Base-by-base conservation (phyloP, 176 grass and related monocot species). In the Triticum dicoccoides region DNA sequence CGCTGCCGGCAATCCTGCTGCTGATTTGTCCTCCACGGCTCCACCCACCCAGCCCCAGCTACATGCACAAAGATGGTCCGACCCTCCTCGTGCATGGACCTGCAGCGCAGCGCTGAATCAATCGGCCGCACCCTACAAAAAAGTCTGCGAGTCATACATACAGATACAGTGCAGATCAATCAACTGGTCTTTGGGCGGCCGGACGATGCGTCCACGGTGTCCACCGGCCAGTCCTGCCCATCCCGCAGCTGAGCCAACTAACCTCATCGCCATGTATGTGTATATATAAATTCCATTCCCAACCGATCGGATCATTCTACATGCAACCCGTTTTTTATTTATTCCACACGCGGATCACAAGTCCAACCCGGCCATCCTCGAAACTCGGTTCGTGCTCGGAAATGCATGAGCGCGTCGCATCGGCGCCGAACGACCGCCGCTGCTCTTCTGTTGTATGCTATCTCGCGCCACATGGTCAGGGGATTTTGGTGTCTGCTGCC, bases 21-120 rank as follows among this genome's bases (percentile, higher is more conserved):
- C 71, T 74, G 71, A 74, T 74, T 74, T 74, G 71, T 47, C 71
- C 39, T 74, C 71, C 71, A 74, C 70, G 49, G 49, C 49, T 52
- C 39, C 35, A 72, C 71, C n/a, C 71, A 59, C 54, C 54, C 15
- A 20, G 52, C 52, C 17, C 13, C 10, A 42, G 37, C 20, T 45
- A 73, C 39, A 45, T 44, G 70, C 38, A 44, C 69, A 14, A 11
- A 73, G 38, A 47, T 3, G 39, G 24, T 47, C 71, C 39, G 39
- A 75, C 44, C 72, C 72, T 47, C n/a, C 14, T 73, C 69, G 30
- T 30, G 65, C 65, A 73, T 73, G 37, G 20, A 23, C 69, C 69
- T 23, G 37, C 70, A 44, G 65, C 65, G 12, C 27, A 29, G 68
- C 35, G 69, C 34, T 23, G 20, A 73, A 14, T 58, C 52, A 73